Evolutionary conservation across 352 stramenopile species (phyloP), one percentile per base, ranked within the genome.

Genomic region (Globisporangium barbulae): DNA sequence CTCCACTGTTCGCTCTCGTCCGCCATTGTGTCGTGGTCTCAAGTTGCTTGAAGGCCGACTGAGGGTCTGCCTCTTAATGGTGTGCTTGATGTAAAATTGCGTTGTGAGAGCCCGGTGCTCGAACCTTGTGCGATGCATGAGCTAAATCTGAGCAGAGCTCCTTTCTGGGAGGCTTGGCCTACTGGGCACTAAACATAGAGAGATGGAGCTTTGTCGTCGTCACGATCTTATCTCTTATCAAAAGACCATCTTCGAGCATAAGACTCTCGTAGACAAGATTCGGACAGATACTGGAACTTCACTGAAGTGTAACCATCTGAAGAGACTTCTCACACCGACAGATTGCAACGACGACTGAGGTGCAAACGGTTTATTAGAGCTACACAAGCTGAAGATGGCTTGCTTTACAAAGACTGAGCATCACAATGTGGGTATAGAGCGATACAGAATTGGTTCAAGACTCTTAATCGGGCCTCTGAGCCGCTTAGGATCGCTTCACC

Each of bases 1-100:
- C 53, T 83, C 81, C 81, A 90, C 61, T 72, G 58, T 6, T 76
- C 63, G 54, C 39, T 67, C 22, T 74, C 70, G 15, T 73, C 73
- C 3, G 61, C 53, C 70, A 77, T 72, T 42, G 35, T 44, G 47
- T 15, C 22, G 37, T 12, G 13, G 39, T 41, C 35, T 41, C 8
- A 37, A 12, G 3, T 15, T 45, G 39, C 15, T 45, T 15, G 39
- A 45, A 19, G 13, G 37, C 13, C 13, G 37, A 19, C 37, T 44
- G 37, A 3, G 13, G 3, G 1, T 9, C 35, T 42, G 0, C 12
- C 35, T 45, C 39, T 45, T 45, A 5, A n/a, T 45, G 39, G 4
- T 45, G 15, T n/a, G 15, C 39, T 45, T 19, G 39, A 4, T 1
- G 15, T 45, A 13, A 19, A 45, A 19, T n/a, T 45, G 15, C 3